A percentile compares a stretch with the other conserved stretches of the same genome.
phyloP scores from a whole-genome alignment of 225 moss, liverwort and hornwort genomes.

The Physcomitrellopsis africana region DNA sequence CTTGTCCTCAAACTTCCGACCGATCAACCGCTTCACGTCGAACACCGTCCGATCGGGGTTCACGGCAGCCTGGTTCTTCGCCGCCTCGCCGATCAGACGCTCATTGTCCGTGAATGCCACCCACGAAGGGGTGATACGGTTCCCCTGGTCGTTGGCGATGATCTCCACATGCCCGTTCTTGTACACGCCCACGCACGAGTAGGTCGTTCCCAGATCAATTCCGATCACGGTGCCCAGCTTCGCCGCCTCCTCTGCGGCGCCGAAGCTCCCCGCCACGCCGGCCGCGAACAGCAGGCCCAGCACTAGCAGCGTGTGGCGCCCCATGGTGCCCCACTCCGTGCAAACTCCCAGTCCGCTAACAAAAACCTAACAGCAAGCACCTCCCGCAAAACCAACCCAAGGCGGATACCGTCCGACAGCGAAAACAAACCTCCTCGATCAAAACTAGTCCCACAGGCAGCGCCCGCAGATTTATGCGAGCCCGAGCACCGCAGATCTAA shows the following conservation, averaged over 20 bases:
- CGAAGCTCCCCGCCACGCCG: conserved; percentile 9
- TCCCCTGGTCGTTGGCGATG: conserved; percentile 67
- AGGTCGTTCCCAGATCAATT: conserved; percentile 64
- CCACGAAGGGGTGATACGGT: conserved; percentile 67
- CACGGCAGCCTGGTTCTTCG: conserved; percentile 70
- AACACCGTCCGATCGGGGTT: conserved; percentile 66
- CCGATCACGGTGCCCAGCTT: conserved; percentile 67
- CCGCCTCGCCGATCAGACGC: conserved; percentile 60
- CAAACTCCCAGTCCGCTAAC: conserved; percentile 11
- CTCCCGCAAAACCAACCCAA: background rate
- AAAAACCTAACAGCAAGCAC: conserved; percentile 2
- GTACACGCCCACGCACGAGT: conserved; percentile 67
- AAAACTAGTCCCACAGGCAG: too few species aligned
- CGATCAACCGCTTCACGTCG: conserved; percentile 62
- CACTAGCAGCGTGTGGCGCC: conserved; percentile 32
- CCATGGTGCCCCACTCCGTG: conserved; percentile 16
- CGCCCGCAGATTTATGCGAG: too few species aligned
- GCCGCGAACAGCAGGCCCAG: conserved; percentile 35
- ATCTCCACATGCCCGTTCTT: conserved; percentile 72
- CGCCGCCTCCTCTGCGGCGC: conserved; percentile 54
- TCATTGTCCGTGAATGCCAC: conserved; percentile 65
- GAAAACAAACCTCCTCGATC: background rate
- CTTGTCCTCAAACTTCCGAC: conserved; percentile 65
- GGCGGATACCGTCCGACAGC: background rate
- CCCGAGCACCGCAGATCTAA: background rate